Evolutionary conservation across 192 early-diverging fungal genomes (phyloP), one percentile per base, ranked within the genome.

Genomic region (Coemansia sp.): DNA sequence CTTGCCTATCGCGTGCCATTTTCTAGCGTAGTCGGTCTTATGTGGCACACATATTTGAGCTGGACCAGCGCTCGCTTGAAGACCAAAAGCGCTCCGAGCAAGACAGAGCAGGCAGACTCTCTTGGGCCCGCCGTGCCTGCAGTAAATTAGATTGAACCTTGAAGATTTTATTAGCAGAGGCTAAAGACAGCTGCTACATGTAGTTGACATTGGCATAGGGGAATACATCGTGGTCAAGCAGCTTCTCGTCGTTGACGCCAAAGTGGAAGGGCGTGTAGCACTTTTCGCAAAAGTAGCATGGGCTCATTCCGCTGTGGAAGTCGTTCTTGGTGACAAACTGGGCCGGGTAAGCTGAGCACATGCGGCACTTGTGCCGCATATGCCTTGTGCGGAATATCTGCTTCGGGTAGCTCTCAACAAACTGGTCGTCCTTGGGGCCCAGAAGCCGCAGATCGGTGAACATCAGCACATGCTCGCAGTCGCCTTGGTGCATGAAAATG

Each of bases 211-310:
- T 77, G 9, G 80, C 80, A 26, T 84, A 84, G 3, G 83, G 83
- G 67, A 77, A 84, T 21, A 63, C 74, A 35, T 81, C 74, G 53
- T 84, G 78, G 60, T 87, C 87, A 38, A 83, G 79, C 11, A 87
- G 69, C 46, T 82, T 79, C 13, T 85, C 81, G 10, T 82, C 84
- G 20, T 88, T 61, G 13, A 45, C 62, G 42, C 87, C 84, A 71
- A 86, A 90, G 65, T 92, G 89, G 79, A 91, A 92, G 14, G 67
- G 79, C 56, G 82, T 74, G 67, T 88, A 92, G 79, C 91, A 92
- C 46, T 78, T 78, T 59, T 84, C 76, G 62, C 91, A 92, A 77
- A 87, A 92, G 71, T 86, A 87, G 66, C 83, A 85, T 1, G 89
- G 88, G 28, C 86, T 86, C 69, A 86, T 78, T 8, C 89, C 89